Evolutionary conservation across 805 yeast species (phyloP).

Genomic region (Pichia pseudocactophila): DNA sequence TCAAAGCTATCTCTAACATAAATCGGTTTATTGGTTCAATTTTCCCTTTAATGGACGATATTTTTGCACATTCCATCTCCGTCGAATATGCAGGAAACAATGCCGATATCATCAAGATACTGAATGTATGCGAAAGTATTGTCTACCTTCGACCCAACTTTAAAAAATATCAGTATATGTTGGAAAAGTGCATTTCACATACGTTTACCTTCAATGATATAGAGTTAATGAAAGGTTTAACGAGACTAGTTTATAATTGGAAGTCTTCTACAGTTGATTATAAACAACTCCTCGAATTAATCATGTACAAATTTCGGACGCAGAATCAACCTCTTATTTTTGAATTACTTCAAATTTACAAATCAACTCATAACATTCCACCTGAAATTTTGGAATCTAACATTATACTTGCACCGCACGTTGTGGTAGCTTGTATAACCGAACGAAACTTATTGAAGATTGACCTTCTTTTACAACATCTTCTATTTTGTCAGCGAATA

Average conservation of each 20-base stretch:
- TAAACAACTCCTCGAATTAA: background rate
- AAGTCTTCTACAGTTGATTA: background rate
- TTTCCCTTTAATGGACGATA: background rate
- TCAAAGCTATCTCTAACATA: slow-evolving; percentile 2
- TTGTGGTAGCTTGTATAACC: too few species aligned
- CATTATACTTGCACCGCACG: slow-evolving; percentile 19
- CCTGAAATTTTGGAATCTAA: slow-evolving; percentile 14
- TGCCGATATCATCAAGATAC: background rate
- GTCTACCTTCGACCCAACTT: slow-evolving; percentile 3
- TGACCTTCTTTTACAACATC: slow-evolving; percentile 30
- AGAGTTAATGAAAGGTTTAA: background rate
- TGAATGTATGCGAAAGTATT: background rate
- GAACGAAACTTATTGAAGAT: slow-evolving; percentile 27
- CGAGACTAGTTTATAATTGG: slow-evolving; percentile 2
- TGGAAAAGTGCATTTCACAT: background rate
- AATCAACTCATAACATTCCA: slow-evolving; percentile 17
- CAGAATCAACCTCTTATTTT: background rate
- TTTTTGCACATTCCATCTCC: background rate
- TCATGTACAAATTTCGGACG: background rate
- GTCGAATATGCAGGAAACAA: background rate
- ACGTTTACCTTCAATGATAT: background rate
- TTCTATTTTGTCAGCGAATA: slow-evolving; percentile 31
- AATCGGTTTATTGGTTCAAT: background rate
- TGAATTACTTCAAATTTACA: background rate
- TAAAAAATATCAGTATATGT: background rate